These are phyloP conservation scores for Tylopilus microsporus DNA, from an alignment of 1,284 basidiomycete genomes.

Conservation along the genomic window DNA sequence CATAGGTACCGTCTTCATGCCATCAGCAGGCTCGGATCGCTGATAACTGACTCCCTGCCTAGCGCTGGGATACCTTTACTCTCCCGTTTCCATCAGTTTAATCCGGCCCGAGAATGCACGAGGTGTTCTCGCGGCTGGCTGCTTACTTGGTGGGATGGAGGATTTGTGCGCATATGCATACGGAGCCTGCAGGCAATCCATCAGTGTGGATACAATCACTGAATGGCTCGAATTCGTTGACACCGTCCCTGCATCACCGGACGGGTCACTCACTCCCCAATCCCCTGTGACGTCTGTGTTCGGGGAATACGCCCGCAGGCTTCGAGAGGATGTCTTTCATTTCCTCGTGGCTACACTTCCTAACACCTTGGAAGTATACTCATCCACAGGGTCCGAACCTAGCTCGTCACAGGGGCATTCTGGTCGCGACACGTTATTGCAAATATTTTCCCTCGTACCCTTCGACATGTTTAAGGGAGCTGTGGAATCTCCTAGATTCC, in stretches of 20 bases:
- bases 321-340: slow-evolving; percentile 69
- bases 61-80: slow-evolving; percentile 79
- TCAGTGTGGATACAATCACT: slow-evolving; percentile 66
- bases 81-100: slow-evolving; percentile 60
- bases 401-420: slow-evolving; percentile 35
- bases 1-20: slow-evolving; percentile 45
- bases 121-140: slow-evolving; percentile 75
- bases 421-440: slow-evolving; percentile 63
- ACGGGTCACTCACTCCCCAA: slow-evolving; percentile 51
- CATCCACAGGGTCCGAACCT: slow-evolving; percentile 37
- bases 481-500: slow-evolving; percentile 70
- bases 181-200: slow-evolving; percentile 66
- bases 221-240: slow-evolving; percentile 76
- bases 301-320: slow-evolving; percentile 62
- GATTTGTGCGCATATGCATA: slow-evolving; percentile 78
- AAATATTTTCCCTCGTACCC: slow-evolving; percentile 69
- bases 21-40: slow-evolving; percentile 1
- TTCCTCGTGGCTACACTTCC: slow-evolving; percentile 74
- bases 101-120: slow-evolving; percentile 75
- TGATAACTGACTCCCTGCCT: slow-evolving; percentile 18
- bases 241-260: slow-evolving; percentile 47
- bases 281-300: slow-evolving; percentile 57
- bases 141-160: slow-evolving; percentile 79
- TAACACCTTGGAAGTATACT: slow-evolving; percentile 48
- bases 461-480: slow-evolving; percentile 80